phyloP scores from a whole-genome alignment of 805 yeast genomes.

The Barnettozyma siamensis region DNA sequence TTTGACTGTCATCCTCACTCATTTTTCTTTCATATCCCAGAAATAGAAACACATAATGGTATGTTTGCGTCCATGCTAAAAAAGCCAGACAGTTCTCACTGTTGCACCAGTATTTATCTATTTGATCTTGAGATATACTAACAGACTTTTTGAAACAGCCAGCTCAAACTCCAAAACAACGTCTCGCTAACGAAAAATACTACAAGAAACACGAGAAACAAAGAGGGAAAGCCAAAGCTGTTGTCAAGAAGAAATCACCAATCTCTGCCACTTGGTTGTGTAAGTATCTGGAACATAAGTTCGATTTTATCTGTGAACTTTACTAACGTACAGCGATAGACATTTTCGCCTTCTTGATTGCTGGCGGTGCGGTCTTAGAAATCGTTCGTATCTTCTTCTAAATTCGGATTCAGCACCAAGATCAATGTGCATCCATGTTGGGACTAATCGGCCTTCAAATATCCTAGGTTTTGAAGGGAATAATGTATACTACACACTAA shows the following conservation, averaged over 20 bases:
- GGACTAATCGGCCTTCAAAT: too few relatives aligned
- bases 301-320: too few relatives aligned
- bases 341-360: constrained; percentile 56
- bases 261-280: constrained; percentile 62
- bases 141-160: constrained; percentile 36
- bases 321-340: constrained; percentile 23
- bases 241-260: constrained; percentile 40
- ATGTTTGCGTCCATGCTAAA: too few relatives aligned
- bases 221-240: constrained; percentile 64
- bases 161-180: constrained; percentile 79
- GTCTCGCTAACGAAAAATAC: constrained; percentile 80
- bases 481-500: not conserved
- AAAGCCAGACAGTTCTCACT: too few relatives aligned
- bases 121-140: not conserved
- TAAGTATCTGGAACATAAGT: constrained; percentile 28
- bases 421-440: too few relatives aligned
- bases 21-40: too few relatives aligned
- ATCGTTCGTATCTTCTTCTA: constrained; percentile 50
- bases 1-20: too few relatives aligned
- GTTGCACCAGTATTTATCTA: not conserved
- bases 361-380: constrained; percentile 82
- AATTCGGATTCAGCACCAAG: too few relatives aligned
- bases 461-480: too few relatives aligned
- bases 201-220: constrained; percentile 66
- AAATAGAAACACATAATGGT: too few relatives aligned